Evolutionary conservation across 148 eudicot genomes (phyloP), one percentile per base, ranked within the genome.

Genomic region (Chenopodium formosanum): DNA sequence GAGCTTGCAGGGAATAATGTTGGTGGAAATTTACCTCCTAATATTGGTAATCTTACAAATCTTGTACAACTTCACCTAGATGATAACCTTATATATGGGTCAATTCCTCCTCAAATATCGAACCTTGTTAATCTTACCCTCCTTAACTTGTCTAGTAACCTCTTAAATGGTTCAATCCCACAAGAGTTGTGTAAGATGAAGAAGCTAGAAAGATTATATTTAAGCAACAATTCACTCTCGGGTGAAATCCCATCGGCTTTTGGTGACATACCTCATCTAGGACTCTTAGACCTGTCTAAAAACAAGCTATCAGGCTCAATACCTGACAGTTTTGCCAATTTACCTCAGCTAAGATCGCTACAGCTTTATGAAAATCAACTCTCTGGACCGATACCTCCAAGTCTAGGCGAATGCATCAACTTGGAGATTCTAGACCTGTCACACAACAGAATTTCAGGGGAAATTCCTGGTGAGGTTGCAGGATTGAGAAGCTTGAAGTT

Each of bases 351-450:
- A 14, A 85, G 98, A 81, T 84, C 87, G 29, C 91, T 94, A 52
- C 80, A 89, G 50, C 89, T 94, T 7, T 67, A 91, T 23, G 84
- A 84, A 53, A 94, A 94, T 78, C 89, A 89, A 76, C 98, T 94
- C 69, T 87, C 91, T 0, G 97, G 98, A 8, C 84, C 83, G 6
- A 94, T 92, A 69, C 97, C 94, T 22, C 84, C 90, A 34, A 91
- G 90, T 73, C 88, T 94, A 11, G 98, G 94, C 12, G 79, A 86
- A 75, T 92, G 98, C 86, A 80, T 82, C 74, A 94, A 92, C 90
- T 84, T 94, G 87, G 97, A 94, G 82, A 90, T 92, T 52, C 88
- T 94, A 75, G 98, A 94, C 86, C 92, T 94, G 58, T 91, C 97
- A 81, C 83, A 83, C 23, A 94, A 94, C 53, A 84, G 74, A 77